These are phyloP conservation scores for Saturnispora diversa DNA, from an alignment of 805 yeast species.

Conservation along the genomic window DNA sequence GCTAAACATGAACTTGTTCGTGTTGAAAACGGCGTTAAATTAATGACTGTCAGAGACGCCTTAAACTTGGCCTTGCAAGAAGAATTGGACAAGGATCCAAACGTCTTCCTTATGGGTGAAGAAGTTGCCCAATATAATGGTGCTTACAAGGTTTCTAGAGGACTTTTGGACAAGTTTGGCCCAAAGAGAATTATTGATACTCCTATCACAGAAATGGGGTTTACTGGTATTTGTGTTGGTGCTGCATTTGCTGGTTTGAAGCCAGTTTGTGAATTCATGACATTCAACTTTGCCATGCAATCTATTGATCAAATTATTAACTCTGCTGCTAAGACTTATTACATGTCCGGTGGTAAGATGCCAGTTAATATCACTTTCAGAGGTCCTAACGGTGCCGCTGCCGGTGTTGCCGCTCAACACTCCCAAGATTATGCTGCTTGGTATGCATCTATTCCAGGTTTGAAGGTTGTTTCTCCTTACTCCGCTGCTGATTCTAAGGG, in stretches of 20 bases:
- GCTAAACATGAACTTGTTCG: slow-evolving; percentile 12
- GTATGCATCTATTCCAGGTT: slow-evolving; percentile 98
- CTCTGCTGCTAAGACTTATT: slow-evolving; percentile 97
- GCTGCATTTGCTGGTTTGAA: slow-evolving; percentile 94
- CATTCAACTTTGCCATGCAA: slow-evolving; percentile 99
- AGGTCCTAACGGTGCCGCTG: slow-evolving; percentile 99
- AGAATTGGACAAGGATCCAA: slow-evolving; percentile 92
- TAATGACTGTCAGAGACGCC: slow-evolving; percentile 94
- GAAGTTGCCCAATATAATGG: slow-evolving; percentile 99
- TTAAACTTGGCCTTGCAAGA: slow-evolving; percentile 91
- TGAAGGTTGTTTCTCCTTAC: slow-evolving; percentile 93
- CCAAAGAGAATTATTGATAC: slow-evolving; percentile 91
- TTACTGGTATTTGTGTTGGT: slow-evolving; percentile 91
- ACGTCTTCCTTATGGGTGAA: slow-evolving; percentile 94
- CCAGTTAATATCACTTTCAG: slow-evolving; percentile 96
- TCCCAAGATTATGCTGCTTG: slow-evolving; percentile 96
- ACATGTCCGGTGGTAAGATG: slow-evolving; percentile 99
- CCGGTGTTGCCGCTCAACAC: slow-evolving; percentile 99
- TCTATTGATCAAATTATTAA: slow-evolving; percentile 97
- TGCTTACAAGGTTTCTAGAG: slow-evolving; percentile 96
- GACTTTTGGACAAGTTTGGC: slow-evolving; percentile 90
- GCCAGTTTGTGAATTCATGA: slow-evolving; percentile 98
- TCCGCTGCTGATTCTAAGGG: slow-evolving; percentile 96
- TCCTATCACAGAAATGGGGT: slow-evolving; percentile 99
- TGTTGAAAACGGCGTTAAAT: slow-evolving; percentile 22